These are phyloP conservation scores for Flaveria robusta DNA, from an alignment of 129 eudicot genomes.

Conservation along the genomic window DNA sequence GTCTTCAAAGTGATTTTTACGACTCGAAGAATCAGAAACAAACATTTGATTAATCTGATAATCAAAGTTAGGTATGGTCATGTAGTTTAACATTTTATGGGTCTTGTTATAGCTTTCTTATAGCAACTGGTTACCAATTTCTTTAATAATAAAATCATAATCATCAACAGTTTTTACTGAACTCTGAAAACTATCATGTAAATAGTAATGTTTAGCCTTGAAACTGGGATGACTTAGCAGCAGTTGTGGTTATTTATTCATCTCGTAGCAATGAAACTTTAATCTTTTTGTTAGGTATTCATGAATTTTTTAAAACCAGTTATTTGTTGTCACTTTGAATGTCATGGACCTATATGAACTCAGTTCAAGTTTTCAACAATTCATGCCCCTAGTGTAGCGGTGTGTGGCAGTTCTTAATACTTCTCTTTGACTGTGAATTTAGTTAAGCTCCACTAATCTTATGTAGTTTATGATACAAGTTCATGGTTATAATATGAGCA, in stretches of 20 bases:
- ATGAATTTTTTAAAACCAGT: background rate
- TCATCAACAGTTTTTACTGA: background rate
- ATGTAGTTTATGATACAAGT: slow-evolving; percentile 2
- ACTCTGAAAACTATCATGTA: background rate
- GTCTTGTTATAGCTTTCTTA: background rate
- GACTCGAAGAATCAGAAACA: slow-evolving; percentile 12
- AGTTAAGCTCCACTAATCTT: background rate
- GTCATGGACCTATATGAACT: background rate
- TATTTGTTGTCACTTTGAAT: slow-evolving; percentile 6
- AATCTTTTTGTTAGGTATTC: background rate
- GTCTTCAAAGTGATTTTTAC: background rate
- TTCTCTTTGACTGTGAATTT: background rate
- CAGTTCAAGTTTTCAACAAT: background rate
- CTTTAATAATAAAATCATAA: background rate
- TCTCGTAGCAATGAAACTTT: background rate
- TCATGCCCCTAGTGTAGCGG: background rate
- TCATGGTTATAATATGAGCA: background rate
- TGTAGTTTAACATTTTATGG: background rate
- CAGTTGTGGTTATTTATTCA: background rate
- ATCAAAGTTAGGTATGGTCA: background rate
- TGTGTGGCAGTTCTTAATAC: background rate
- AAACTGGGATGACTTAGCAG: background rate
- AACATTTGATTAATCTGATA: background rate
- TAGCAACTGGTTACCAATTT: slow-evolving; percentile 2
- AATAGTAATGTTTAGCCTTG: background rate